These are phyloP conservation scores for Pittosporum tobira DNA, from an alignment of 129 eudicot species.

Conservation along the genomic window DNA sequence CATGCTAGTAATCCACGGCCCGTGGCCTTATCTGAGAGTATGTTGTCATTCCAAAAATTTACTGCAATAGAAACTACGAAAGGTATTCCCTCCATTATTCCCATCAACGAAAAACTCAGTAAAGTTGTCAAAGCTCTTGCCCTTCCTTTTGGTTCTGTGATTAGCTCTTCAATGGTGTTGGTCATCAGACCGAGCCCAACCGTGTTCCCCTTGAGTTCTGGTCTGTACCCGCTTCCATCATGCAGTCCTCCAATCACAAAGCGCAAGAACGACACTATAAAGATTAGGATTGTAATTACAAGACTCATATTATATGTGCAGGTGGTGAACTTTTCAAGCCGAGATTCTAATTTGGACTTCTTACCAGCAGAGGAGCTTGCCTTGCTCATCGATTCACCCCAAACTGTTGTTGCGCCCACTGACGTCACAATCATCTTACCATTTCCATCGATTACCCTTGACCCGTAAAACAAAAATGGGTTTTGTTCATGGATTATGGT, in stretches of 20 bases:
- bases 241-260: conserved; percentile 10
- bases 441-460: conserved; percentile 25
- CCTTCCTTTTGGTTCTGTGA: conserved; percentile 16
- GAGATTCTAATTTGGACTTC: conserved; percentile 17
- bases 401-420: conserved; percentile 14
- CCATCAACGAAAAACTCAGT: conserved; percentile 26
- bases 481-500: conserved; percentile 6
- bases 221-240: conserved; percentile 12
- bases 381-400: conserved; percentile 30
- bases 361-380: background rate
- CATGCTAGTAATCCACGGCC: conserved; percentile 16
- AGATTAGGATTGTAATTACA: conserved; percentile 22
- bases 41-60: conserved; percentile 15
- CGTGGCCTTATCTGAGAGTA: conserved; percentile 10
- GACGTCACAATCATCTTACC: conserved; percentile 33
- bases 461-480: conserved; percentile 38
- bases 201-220: conserved; percentile 22
- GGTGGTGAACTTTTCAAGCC: conserved; percentile 23
- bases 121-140: conserved; percentile 17
- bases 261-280: conserved; percentile 17
- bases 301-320: conserved; percentile 18
- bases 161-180: conserved; percentile 8
- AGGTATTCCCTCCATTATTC: conserved; percentile 29
- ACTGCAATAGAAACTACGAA: conserved; percentile 28
- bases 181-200: background rate